Conservation (phyloP, 2,329 filamentous ascomycete genomes). For the Colletotrichum camelliae region DNA sequence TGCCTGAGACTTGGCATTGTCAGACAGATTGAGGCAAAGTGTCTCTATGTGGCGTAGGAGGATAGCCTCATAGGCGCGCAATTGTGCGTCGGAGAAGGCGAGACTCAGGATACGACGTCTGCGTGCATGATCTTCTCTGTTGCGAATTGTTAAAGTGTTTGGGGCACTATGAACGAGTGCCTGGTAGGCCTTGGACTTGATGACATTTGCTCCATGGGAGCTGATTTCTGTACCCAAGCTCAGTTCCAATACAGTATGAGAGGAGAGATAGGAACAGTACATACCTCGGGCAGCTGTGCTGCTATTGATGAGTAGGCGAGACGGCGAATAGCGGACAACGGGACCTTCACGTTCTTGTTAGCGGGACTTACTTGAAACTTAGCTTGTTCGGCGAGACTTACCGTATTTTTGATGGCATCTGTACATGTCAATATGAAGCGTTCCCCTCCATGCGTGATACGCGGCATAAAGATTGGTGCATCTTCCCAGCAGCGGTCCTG, state of each 20-base stretch:
- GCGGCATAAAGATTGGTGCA: constrained; percentile 26
- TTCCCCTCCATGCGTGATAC: constrained; percentile 39
- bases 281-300: constrained; percentile 15
- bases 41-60: constrained; percentile 26
- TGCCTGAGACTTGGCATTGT: constrained; percentile 17
- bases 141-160: constrained; percentile 11
- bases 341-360: background rate
- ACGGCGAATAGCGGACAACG: constrained; percentile 33
- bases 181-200: constrained; percentile 23
- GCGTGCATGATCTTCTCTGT: constrained; percentile 5
- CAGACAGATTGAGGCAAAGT: constrained; percentile 20
- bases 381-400: background rate
- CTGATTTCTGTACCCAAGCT: constrained; percentile 16
- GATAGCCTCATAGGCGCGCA: constrained; percentile 24
- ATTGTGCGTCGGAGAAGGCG: constrained; percentile 28
- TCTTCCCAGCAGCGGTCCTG: background rate
- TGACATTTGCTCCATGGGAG: constrained; percentile 15
- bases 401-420: constrained; percentile 39
- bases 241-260: background rate
- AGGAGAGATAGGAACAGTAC: too few species aligned
- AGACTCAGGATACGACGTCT: constrained; percentile 24
- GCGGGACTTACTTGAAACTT: background rate
- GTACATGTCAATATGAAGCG: constrained; percentile 38
- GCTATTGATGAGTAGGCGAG: constrained; percentile 23
- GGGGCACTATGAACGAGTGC: constrained; percentile 13